Conservation (phyloP, 345 rosid genomes). For the Gossypium raimondii region DNA sequence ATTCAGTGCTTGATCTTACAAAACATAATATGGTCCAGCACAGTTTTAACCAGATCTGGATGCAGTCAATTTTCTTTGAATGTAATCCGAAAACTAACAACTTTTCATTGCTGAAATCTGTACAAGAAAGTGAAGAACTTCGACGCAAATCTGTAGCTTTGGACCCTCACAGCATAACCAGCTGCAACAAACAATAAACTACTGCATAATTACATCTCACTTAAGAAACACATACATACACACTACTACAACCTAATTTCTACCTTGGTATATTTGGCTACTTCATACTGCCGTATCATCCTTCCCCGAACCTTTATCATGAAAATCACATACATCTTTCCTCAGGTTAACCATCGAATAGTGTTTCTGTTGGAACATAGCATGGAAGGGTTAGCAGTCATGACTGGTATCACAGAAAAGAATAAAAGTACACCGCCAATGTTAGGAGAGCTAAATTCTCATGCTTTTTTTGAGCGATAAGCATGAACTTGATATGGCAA, state of each 20-base stretch:
- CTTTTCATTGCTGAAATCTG: background rate
- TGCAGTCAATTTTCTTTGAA: constrained; percentile 2
- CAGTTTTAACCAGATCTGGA: background rate
- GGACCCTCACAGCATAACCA: background rate
- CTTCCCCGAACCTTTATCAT: background rate
- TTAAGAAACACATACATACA: background rate
- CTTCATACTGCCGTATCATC: background rate
- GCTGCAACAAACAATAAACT: constrained; percentile 3
- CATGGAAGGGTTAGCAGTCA: background rate
- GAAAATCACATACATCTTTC: background rate
- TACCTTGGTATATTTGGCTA: constrained; percentile 3
- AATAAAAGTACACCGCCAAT: background rate
- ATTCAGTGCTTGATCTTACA: background rate
- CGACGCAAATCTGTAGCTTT: background rate
- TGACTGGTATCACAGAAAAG: background rate
- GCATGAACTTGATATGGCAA: background rate
- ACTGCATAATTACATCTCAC: background rate
- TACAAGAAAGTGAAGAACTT: background rate
- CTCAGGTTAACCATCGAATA: background rate
- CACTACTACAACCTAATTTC: background rate
- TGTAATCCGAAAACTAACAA: background rate
- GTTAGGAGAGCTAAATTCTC: background rate
- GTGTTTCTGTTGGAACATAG: background rate
- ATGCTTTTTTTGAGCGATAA: background rate
- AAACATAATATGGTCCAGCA: background rate